Percentiles rank a stretch among this genome's conserved stretches.
phyloP scores from a whole-genome alignment of 2,329 filamentous ascomycete genomes.

The Cordyceps militaris region DNA sequence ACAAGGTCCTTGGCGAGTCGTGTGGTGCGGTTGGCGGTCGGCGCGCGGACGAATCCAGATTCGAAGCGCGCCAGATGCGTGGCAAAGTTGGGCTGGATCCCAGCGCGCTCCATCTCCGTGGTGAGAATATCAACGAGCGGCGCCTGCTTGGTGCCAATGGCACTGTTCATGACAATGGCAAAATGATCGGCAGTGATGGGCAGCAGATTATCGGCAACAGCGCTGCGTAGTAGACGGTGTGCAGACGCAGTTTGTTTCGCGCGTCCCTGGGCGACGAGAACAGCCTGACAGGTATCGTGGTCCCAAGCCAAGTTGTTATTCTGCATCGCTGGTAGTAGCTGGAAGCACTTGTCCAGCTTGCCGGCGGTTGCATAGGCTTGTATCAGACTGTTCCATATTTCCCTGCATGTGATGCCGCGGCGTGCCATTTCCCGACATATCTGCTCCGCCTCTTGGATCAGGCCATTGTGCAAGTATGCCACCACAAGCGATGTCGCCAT shows the following conservation, averaged over 20 bases:
- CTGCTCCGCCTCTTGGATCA: slow-evolving; percentile 29
- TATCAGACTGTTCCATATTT: slow-evolving; percentile 74
- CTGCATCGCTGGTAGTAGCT: slow-evolving; percentile 43
- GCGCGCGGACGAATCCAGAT: slow-evolving; percentile 24
- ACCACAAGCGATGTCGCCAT: slow-evolving; percentile 61
- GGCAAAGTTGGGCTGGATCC: slow-evolving; percentile 36
- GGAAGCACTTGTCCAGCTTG: slow-evolving; percentile 42
- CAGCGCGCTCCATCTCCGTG: slow-evolving; percentile 35
- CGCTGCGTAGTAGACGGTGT: slow-evolving; percentile 39
- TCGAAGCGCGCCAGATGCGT: slow-evolving; percentile 37
- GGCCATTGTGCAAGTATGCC: slow-evolving; percentile 48
- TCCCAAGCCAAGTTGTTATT: slow-evolving; percentile 40
- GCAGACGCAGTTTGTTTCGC: slow-evolving; percentile 45
- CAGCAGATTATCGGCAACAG: slow-evolving; percentile 38
- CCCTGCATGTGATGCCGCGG: slow-evolving; percentile 44
- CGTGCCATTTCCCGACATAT: slow-evolving; percentile 43
- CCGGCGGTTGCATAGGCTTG: slow-evolving; percentile 59
- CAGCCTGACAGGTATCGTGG: slow-evolving; percentile 40
- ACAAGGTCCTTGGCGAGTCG: slow-evolving; percentile 24
- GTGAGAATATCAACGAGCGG: slow-evolving; percentile 29
- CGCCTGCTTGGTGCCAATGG: slow-evolving; percentile 39
- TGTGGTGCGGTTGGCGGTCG: slow-evolving; percentile 21
- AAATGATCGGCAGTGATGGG: slow-evolving; percentile 42
- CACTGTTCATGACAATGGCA: slow-evolving; percentile 45
- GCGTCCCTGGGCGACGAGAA: slow-evolving; percentile 42